Evolutionary conservation across 805 yeast genomes (phyloP), one percentile per base, ranked within the genome.

Genomic region (Candida silvatica): DNA sequence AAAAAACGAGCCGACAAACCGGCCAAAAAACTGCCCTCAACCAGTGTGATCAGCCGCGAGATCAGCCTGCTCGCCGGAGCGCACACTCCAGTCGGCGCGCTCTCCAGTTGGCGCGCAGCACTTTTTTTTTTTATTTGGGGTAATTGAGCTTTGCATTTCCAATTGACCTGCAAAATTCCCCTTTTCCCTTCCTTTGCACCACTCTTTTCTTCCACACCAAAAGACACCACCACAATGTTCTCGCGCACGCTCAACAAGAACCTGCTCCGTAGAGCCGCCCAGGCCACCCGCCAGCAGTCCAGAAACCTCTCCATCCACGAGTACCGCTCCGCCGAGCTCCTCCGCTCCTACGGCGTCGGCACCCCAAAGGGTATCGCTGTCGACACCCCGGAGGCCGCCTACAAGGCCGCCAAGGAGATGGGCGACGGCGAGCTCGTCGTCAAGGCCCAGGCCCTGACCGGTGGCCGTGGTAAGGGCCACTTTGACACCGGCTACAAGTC

Each of bases 391-490:
- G 81, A 82, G 53, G 94, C 81, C 45, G 97, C 97, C 29, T 83
- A 60, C 59, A 70, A 79, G 40, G 77, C 80, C 36, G 97, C 97
- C 48, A 73, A 79, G 64, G 64, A 68, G 38, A 71, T 92, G 55
- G 71, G 73, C 49, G 71, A 83, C 46, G 77, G 79, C 54, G 94
- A 83, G 52, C 69, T 92, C 63, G 99, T 92, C 44, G 73, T 92
- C 62, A 92, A 92, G 71, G 98, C 98, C 42, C 99, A 92, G 69
- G 97, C 96, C 32, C 74, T 92, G 55, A 88, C 99, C 40, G 99
- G 99, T 67, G 99, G 99, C 58, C 80, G 99, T 67, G 99, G 99
- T 66, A 92, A 92, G 65, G 99, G 99, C 45, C 88, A 85, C 64
- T 88, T 92, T 48, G 96, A 88, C 66, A 79, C 78, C 52, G 98